These are phyloP conservation scores for Geranomyces michiganensis DNA, from an alignment of 192 early-diverging fungal genomes.

Conservation along the genomic window DNA sequence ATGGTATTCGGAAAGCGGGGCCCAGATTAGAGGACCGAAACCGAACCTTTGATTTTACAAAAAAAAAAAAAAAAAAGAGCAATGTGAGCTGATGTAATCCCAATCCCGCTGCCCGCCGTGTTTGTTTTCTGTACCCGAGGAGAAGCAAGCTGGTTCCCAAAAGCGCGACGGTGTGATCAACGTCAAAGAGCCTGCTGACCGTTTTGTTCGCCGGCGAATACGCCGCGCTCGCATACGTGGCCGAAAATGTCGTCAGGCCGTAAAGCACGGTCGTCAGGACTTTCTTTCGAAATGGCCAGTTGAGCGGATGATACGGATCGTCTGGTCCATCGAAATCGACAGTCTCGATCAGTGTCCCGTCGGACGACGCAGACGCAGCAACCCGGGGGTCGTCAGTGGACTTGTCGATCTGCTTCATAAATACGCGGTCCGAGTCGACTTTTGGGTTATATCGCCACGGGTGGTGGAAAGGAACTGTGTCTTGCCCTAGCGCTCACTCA, in stretches of 20 bases:
- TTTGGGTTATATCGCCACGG: no score
- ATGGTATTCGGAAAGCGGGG: not conserved
- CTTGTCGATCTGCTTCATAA: no score
- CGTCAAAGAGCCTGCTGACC: not conserved
- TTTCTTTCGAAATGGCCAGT: conserved; percentile 5
- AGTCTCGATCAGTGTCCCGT: not conserved
- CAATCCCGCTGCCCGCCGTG: no score
- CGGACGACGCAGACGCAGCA: no score
- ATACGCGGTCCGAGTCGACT: no score
- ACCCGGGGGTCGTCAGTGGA: no score
- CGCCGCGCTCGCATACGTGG: conserved; percentile 5
- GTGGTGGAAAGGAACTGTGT: no score
- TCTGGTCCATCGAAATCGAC: conserved; percentile 2
- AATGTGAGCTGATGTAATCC: no score
- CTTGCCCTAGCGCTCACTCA: no score
- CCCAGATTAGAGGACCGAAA: conserved; percentile 2
- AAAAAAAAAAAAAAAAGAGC: no score
- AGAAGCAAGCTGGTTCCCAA: conserved; percentile 1
- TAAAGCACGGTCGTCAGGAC: not conserved
- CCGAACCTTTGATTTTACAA: not conserved
- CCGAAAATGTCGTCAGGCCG: not conserved
- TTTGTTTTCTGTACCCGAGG: not conserved
- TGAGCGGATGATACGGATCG: conserved; percentile 11
- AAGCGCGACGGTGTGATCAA: not conserved
- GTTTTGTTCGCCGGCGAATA: conserved; percentile 6